phyloP scores from a whole-genome alignment of 1,139 yeast species.

The Zygoascus meyerae region DNA sequence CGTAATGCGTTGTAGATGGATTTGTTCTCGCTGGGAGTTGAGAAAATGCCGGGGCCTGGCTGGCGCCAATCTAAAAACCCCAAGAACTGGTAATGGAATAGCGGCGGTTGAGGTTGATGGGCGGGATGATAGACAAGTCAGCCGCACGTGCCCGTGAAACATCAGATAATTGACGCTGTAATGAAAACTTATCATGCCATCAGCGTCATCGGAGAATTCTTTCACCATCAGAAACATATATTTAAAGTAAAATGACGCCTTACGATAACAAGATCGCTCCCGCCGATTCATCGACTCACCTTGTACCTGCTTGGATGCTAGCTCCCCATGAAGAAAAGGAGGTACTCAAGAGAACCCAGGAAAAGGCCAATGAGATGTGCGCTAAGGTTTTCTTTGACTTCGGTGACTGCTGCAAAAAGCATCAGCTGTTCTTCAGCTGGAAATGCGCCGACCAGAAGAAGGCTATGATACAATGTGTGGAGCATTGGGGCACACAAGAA shows the following conservation, averaged over 20 bases:
- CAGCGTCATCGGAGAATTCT: too few relatives aligned
- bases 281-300: conserved; percentile 4
- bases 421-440: conserved; percentile 53
- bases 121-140: too few relatives aligned
- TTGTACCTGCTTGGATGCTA: conserved; percentile 71
- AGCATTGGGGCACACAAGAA: conserved; percentile 56
- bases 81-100: too few relatives aligned
- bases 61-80: too few relatives aligned
- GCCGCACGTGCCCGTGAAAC: too few relatives aligned
- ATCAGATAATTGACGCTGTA: too few relatives aligned
- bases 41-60: too few relatives aligned
- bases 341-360: conserved; percentile 72
- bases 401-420: conserved; percentile 48
- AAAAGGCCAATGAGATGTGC: conserved; percentile 64
- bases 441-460: conserved; percentile 53
- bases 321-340: conserved; percentile 83
- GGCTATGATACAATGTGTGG: conserved; percentile 66
- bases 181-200: too few relatives aligned
- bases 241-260: background rate
- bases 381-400: conserved; percentile 46
- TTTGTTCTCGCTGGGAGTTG: too few relatives aligned
- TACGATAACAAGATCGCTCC: conserved; percentile 5
- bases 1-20: too few relatives aligned
- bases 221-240: too few relatives aligned
- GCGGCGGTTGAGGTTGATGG: too few relatives aligned